Conservation (phyloP, 164 flowering plant genomes). For the Warburgia ugandensis region DNA sequence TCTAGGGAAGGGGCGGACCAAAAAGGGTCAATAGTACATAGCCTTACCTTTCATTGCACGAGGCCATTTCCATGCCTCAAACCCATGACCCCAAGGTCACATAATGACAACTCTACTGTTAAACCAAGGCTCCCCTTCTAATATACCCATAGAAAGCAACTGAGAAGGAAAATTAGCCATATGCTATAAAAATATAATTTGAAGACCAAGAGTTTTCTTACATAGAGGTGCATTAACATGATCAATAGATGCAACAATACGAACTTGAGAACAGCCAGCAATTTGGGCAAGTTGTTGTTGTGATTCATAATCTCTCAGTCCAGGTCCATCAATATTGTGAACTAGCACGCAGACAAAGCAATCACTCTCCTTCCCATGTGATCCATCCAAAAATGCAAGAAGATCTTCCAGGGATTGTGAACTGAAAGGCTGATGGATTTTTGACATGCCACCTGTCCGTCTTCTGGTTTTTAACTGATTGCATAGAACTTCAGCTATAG, state of each 20-base stretch:
- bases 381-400: conserved; percentile 55
- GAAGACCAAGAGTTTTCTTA: conserved; percentile 38
- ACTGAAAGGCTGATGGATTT: conserved; percentile 55
- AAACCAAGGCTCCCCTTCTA: too few relatives aligned
- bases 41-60: too few relatives aligned
- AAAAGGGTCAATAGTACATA: too few relatives aligned
- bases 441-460: conserved; percentile 29
- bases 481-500: conserved; percentile 70
- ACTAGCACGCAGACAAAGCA: conserved; percentile 54
- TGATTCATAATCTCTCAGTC: conserved; percentile 75
- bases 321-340: conserved; percentile 97
- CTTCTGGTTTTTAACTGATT: conserved; percentile 51
- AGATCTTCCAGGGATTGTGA: conserved; percentile 76
- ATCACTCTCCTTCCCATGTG: conserved; percentile 39
- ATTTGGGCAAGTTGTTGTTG: conserved; percentile 75
- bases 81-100: too few relatives aligned
- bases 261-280: conserved; percentile 76
- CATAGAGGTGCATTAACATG: conserved; percentile 91
- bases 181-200: too few relatives aligned
- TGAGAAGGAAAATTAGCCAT: too few relatives aligned
- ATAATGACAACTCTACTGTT: too few relatives aligned
- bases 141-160: too few relatives aligned
- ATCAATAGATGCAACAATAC: conserved; percentile 81
- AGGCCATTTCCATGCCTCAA: too few relatives aligned
- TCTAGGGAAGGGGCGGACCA: too few relatives aligned